Percentiles rank a stretch among this genome's conserved stretches.
These are phyloP conservation scores for Naganishia kalamii DNA, from an alignment of 768 basidiomycete genomes.

Conservation along the genomic window DNA sequence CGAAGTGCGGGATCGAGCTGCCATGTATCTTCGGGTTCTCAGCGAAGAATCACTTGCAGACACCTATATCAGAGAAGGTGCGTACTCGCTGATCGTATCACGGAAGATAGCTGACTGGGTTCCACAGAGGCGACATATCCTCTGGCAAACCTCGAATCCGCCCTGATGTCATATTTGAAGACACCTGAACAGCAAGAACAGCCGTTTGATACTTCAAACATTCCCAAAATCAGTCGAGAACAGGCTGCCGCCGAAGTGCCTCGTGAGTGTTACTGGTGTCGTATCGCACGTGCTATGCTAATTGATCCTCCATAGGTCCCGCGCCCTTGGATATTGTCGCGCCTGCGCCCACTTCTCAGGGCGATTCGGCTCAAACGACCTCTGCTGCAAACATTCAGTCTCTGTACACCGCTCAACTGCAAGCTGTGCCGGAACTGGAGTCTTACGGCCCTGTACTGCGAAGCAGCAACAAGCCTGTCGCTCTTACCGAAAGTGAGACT, in stretches of 20 bases:
- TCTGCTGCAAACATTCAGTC: constrained; percentile 81
- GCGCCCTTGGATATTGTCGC: constrained; percentile 79
- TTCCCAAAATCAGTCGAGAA: constrained; percentile 89
- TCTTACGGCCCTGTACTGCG: constrained; percentile 79
- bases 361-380: constrained; percentile 61
- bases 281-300: not conserved
- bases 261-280: constrained; percentile 54
- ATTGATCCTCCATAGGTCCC: constrained; percentile 49
- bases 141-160: constrained; percentile 76
- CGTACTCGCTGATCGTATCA: constrained; percentile 24
- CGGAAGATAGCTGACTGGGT: not conserved
- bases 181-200: constrained; percentile 63
- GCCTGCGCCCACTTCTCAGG: constrained; percentile 55
- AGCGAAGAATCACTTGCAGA: constrained; percentile 72
- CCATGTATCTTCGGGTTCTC: constrained; percentile 82
- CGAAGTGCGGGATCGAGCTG: constrained; percentile 95
- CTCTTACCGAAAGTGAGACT: constrained; percentile 91
- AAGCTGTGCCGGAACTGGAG: constrained; percentile 76
- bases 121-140: constrained; percentile 84
- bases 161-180: constrained; percentile 88
- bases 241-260: constrained; percentile 83
- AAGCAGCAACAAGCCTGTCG: constrained; percentile 69
- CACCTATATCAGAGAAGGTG: constrained; percentile 87
- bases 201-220: constrained; percentile 73
- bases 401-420: constrained; percentile 74